These are phyloP conservation scores for Parastagonospora nodorum DNA, from an alignment of 2,329 filamentous ascomycete genomes.

Conservation along the genomic window DNA sequence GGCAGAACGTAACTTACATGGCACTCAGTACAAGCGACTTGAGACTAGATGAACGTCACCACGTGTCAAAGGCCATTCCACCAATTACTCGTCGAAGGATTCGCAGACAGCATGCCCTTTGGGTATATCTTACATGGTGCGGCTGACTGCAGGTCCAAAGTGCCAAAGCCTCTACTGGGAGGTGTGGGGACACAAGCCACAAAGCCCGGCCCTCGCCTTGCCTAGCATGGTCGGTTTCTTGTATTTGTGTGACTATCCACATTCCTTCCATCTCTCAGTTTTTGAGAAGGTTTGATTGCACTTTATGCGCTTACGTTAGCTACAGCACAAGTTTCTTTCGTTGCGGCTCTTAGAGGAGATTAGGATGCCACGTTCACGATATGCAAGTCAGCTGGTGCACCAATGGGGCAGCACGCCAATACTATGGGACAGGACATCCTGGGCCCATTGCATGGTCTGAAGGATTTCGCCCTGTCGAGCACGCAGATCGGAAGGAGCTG, in stretches of 20 bases:
- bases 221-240: constrained; percentile 22
- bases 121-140: constrained; percentile 8
- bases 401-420: constrained; percentile 16
- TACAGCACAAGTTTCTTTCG: not conserved
- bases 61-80: constrained; percentile 1
- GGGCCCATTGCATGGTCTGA: constrained; percentile 6
- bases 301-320: constrained; percentile 11
- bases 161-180: constrained; percentile 8
- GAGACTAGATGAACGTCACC: not conserved
- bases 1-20: constrained; percentile 6
- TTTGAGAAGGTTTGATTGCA: constrained; percentile 17
- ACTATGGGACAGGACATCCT: constrained; percentile 21
- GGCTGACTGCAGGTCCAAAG: constrained; percentile 16
- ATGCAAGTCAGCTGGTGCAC: constrained; percentile 19
- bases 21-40: constrained; percentile 5
- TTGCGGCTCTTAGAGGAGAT: constrained; percentile 15
- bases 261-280: constrained; percentile 8
- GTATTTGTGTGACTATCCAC: constrained; percentile 22
- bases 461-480: constrained; percentile 16
- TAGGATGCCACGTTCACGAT: constrained; percentile 23
- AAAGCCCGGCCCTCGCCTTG: constrained; percentile 16
- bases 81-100: constrained; percentile 5
- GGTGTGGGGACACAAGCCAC: constrained; percentile 25
- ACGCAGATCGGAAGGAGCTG: constrained; percentile 15
- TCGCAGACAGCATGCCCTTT: constrained; percentile 9